Evolutionary conservation across 805 yeast genomes (phyloP).

Genomic region (Ogataea salicorniae): DNA sequence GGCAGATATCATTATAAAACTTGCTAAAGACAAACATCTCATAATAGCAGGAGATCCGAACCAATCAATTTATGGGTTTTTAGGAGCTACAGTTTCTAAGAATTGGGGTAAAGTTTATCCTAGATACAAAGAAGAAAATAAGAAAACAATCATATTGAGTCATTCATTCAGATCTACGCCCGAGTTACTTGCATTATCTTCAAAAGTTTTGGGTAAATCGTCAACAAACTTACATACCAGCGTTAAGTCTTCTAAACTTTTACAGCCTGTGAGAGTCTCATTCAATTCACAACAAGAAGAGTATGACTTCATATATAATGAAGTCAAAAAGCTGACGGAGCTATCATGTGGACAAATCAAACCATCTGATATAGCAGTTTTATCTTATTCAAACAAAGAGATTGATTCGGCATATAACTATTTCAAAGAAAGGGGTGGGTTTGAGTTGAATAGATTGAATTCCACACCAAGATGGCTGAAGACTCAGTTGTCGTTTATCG

Average conservation of each 20-base stretch:
- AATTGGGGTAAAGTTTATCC: slow-evolving; percentile 21
- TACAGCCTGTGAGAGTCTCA: slow-evolving; percentile 22
- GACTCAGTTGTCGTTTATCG: slow-evolving; percentile 37
- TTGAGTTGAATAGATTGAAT: slow-evolving; percentile 39
- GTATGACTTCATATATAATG: slow-evolving; percentile 38
- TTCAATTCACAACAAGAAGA: slow-evolving; percentile 33
- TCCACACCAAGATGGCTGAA: slow-evolving; percentile 49
- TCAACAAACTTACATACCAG: slow-evolving; percentile 11
- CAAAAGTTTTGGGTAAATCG: slow-evolving; percentile 20
- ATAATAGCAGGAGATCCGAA: slow-evolving; percentile 67
- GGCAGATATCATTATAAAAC: slow-evolving; percentile 37
- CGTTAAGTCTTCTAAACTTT: slow-evolving; percentile 14
- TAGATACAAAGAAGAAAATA: slow-evolving; percentile 12
- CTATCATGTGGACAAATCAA: slow-evolving; percentile 38
- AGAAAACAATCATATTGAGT: slow-evolving; percentile 32
- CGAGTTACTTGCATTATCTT: slow-evolving; percentile 44
- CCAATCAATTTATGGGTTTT: slow-evolving; percentile 65
- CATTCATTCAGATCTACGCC: slow-evolving; percentile 63
- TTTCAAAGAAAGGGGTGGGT: slow-evolving; percentile 34
- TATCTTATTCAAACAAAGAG: slow-evolving; percentile 49
- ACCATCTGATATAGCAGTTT: slow-evolving; percentile 46
- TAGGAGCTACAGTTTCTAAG: slow-evolving; percentile 40
- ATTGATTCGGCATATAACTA: slow-evolving; percentile 35
- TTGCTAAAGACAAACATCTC: slow-evolving; percentile 43
- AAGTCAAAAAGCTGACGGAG: slow-evolving; percentile 37